Base-by-base conservation (phyloP, 345 rosid species). In the Gossypium raimondii region DNA sequence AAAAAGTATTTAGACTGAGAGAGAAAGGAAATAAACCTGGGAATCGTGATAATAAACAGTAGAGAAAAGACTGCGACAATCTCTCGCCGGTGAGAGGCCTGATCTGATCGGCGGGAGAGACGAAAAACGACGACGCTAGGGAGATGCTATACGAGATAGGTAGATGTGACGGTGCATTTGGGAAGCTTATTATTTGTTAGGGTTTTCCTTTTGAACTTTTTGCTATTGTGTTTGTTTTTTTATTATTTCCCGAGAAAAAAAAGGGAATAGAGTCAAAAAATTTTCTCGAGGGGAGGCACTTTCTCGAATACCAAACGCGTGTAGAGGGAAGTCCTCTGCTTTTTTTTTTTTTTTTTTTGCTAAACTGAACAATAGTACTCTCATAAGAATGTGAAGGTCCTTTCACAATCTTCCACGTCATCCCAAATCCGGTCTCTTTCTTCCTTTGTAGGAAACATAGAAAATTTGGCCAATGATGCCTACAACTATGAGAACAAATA, bases 291-390 rank as follows among this genome's bases (percentile, higher is more conserved):
- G 62, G 34, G 74, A 17, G 34, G 50, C 80, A 80, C 85, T 86
- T 86, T 86, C 89, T 63, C 86, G 87, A 69, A 75, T 18, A 25
- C 85, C 84, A 83, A 83, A 84, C 81, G 86, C 79, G 81, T 65
- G 73, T 64, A 11, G 74, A 77, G 83, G 75, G 76, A 78, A 81
- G 74, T 70, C 67, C 68, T 16, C 60, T 1, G 41, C 17, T 52
- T 48, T 12, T 0, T 1, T 47, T 2, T 47, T 2, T 47, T 8
- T 45, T 11, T 16, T 55, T 70, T 47, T 70, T 16, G 70, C 41
- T 73, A 25, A 3, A 14, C n/a, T 73, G 25, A 45, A 3, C 18
- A 8, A 0, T 17, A 0, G 51, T 3, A 2, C 58, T 18, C 22
- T 50, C 22, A 11, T 9, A 14, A 38, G 11, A 11, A 34, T 4